A percentile compares a stretch with the other conserved stretches of the same genome.
phyloP scores from a whole-genome alignment of 164 flowering plant genomes.

The Brasenia schreberi region DNA sequence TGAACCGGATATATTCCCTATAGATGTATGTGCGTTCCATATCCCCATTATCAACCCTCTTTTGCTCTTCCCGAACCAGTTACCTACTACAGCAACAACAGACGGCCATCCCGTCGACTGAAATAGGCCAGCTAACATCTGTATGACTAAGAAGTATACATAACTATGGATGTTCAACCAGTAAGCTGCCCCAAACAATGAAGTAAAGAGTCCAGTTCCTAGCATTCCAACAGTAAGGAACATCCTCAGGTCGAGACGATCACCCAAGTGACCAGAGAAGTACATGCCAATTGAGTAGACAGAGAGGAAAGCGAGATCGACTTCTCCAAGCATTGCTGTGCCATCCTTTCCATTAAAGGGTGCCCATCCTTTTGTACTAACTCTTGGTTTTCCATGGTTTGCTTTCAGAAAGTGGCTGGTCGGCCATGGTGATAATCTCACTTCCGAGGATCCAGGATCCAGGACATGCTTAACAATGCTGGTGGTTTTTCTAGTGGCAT shows the following conservation, averaged over 20 bases:
- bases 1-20: constrained; percentile 87
- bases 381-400: constrained; percentile 5
- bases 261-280: constrained; percentile 84
- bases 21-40: constrained; percentile 94
- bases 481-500: constrained; percentile 76
- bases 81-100: constrained; percentile 92
- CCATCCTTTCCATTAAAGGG: constrained; percentile 83
- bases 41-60: constrained; percentile 95
- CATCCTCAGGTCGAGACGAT: constrained; percentile 56
- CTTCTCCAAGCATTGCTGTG: constrained; percentile 62
- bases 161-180: constrained; percentile 70
- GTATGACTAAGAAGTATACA: constrained; percentile 46
- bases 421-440: constrained; percentile 18
- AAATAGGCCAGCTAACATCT: constrained; percentile 80
- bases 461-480: constrained; percentile 85
- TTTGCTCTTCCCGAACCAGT: constrained; percentile 89
- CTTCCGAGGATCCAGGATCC: constrained; percentile 48
- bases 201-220: constrained; percentile 79
- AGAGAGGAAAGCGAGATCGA: constrained; percentile 79
- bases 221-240: constrained; percentile 82
- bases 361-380: constrained; percentile 54
- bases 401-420: constrained; percentile 7
- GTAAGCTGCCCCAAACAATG: constrained; percentile 70
- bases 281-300: constrained; percentile 75
- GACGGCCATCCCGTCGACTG: constrained; percentile 99